Percentiles rank a stretch among this genome's conserved stretches.
Conservation (phyloP, 257 asterid genomes). For the Nicotiana attenuata region DNA sequence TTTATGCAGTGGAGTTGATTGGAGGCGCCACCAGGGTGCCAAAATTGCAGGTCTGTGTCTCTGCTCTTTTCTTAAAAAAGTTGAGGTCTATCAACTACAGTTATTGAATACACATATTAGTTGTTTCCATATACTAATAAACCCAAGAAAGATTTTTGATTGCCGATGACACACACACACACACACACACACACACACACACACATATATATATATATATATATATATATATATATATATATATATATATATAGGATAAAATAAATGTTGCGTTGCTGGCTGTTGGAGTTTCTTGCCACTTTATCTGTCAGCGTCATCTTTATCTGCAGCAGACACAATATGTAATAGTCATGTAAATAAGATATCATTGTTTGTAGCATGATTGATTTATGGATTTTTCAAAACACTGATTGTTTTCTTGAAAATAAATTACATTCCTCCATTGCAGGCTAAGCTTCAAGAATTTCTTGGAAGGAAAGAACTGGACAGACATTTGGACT, state of each 20-base stretch:
- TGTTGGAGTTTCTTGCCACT: not conserved
- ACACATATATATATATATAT: too few relatives aligned
- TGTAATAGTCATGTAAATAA: not conserved
- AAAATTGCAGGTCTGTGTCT: constrained; percentile 72
- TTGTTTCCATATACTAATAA: not conserved
- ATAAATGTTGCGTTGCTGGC: not conserved
- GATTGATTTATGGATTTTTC: not conserved
- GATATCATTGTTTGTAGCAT: not conserved
- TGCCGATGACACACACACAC: not conserved
- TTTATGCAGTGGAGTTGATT: constrained; percentile 91
- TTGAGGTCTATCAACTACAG: constrained; percentile 3
- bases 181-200: too few relatives aligned
- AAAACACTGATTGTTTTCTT: constrained; percentile 11
- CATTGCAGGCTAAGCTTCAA: constrained; percentile 83
- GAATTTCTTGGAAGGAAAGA: constrained; percentile 94
- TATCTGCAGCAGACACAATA: not conserved
- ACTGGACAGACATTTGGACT: constrained; percentile 90
- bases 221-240: too few relatives aligned
- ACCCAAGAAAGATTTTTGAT: not conserved
- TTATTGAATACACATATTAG: not conserved
- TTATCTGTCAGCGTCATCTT: not conserved
- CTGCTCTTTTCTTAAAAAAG: constrained; percentile 3
- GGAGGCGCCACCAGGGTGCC: constrained; percentile 99
- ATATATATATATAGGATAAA: not conserved
- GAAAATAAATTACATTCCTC: not conserved